phyloP scores from a whole-genome alignment of 2,329 filamentous ascomycete species.

The Colletotrichum sp. region DNA sequence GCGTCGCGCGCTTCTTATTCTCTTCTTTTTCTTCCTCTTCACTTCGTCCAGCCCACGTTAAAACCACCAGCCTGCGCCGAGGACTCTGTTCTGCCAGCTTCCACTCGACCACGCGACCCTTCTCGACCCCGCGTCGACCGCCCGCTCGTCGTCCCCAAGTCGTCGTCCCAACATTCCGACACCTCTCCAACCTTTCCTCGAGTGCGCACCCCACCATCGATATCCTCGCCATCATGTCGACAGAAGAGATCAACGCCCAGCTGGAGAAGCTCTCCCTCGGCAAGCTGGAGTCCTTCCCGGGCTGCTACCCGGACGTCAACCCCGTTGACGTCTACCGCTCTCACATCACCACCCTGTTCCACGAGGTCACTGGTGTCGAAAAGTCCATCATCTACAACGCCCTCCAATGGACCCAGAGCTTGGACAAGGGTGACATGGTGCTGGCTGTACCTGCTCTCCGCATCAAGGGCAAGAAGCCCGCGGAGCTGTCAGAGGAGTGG shows the following conservation, averaged over 20 bases:
- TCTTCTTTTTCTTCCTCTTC: constrained; percentile 5
- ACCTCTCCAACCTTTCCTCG: background rate
- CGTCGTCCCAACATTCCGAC: background rate
- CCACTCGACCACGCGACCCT: background rate
- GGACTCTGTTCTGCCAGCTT: background rate
- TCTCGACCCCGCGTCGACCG: background rate
- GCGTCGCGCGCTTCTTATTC: constrained; percentile 15
- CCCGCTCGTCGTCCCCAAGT: background rate
- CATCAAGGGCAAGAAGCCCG: constrained; percentile 73
- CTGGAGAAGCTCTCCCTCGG: constrained; percentile 40
- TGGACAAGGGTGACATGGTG: constrained; percentile 84
- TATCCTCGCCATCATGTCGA: constrained; percentile 26
- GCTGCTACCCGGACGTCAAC: constrained; percentile 72
- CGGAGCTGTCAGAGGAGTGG: constrained; percentile 67
- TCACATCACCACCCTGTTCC: constrained; percentile 73
- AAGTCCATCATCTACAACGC: constrained; percentile 74
- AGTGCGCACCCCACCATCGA: background rate
- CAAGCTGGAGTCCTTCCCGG: constrained; percentile 51
- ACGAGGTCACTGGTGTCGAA: constrained; percentile 73
- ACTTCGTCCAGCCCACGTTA: constrained; percentile 5
- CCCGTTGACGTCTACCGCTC: constrained; percentile 81
- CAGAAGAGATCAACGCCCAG: constrained; percentile 34
- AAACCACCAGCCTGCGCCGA: constrained; percentile 1
- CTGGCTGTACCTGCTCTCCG: constrained; percentile 81
- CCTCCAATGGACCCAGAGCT: constrained; percentile 77